A percentile compares a stretch with the other conserved stretches of the same genome.
phyloP scores from a whole-genome alignment of 2,329 filamentous ascomycete genomes.

The Tolypocladium paradoxum region DNA sequence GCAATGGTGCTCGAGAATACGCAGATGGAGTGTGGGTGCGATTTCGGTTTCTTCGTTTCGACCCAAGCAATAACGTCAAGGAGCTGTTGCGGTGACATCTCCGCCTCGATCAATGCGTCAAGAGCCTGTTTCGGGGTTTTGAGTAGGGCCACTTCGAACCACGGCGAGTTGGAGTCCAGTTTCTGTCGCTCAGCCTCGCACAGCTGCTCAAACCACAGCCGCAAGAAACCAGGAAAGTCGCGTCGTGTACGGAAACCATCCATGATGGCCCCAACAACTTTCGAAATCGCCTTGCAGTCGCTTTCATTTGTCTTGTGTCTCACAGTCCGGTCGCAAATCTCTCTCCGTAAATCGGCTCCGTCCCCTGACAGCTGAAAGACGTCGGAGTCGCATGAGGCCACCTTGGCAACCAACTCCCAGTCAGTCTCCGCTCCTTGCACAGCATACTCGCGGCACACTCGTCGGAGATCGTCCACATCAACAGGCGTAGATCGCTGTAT shows the following conservation, averaged over 20 bases:
- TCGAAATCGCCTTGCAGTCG: constrained; percentile 13
- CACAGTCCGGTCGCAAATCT: constrained; percentile 25
- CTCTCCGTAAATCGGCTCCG: constrained; percentile 26
- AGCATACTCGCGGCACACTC: constrained; percentile 31
- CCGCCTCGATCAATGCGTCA: constrained; percentile 25
- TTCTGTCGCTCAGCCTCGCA: constrained; percentile 21
- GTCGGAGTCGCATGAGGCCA: constrained; percentile 35
- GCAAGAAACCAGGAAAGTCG: constrained; percentile 33
- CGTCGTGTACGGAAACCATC: constrained; percentile 33
- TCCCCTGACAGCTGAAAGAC: constrained; percentile 31
- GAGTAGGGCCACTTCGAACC: constrained; percentile 17
- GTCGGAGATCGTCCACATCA: constrained; percentile 28
- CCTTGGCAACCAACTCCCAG: constrained; percentile 30
- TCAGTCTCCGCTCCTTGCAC: constrained; percentile 22
- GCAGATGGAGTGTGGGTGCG: constrained; percentile 21
- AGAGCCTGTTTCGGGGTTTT: constrained; percentile 8
- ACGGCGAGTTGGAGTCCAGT: constrained; percentile 16
- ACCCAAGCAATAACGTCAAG: constrained; percentile 32
- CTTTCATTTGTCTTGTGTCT: constrained; percentile 7
- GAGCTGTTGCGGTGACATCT: constrained; percentile 34
- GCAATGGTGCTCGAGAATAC: constrained; percentile 33
- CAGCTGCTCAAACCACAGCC: constrained; percentile 34
- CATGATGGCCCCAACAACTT: constrained; percentile 31
- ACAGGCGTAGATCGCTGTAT: constrained; percentile 21
- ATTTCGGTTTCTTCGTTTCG: constrained; percentile 20